Percentiles rank a stretch among this genome's conserved stretches.
phyloP scores from a whole-genome alignment of 257 asterid genomes.

The Gynochthodes officinalis region DNA sequence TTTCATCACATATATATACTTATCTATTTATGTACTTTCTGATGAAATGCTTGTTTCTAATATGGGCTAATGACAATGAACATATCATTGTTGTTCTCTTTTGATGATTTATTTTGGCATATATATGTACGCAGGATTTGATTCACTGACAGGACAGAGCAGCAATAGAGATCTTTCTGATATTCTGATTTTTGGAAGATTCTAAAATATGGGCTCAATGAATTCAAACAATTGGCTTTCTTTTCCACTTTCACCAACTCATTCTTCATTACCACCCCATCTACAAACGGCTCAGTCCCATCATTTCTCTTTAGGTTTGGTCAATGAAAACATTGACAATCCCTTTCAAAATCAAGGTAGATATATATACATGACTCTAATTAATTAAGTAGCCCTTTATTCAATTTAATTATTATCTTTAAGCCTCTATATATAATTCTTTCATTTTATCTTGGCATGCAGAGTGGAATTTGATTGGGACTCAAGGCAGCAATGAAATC shows the following conservation, averaged over 20 bases:
- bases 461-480: conserved; percentile 63
- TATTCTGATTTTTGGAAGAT: conserved; percentile 18
- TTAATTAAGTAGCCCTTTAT: background rate
- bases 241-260: conserved; percentile 76
- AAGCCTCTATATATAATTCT: background rate
- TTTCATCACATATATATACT: no score
- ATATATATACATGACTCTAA: background rate
- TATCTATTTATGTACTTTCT: background rate
- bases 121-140: conserved; percentile 43
- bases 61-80: conserved; percentile 13
- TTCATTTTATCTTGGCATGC: background rate
- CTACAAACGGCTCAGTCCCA: conserved; percentile 47
- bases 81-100: conserved; percentile 22
- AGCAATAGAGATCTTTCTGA: background rate
- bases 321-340: conserved; percentile 50
- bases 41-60: conserved; percentile 20
- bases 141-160: conserved; percentile 17
- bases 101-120: conserved; percentile 20
- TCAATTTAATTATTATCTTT: background rate
- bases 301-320: conserved; percentile 70
- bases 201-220: conserved; percentile 41
- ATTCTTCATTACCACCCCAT: conserved; percentile 47
- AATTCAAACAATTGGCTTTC: conserved; percentile 88
- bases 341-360: conserved; percentile 69
- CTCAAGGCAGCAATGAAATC: conserved; percentile 47